Evolutionary conservation across 1,284 basidiomycete genomes (phyloP), one percentile per base, ranked within the genome.

Genomic region (Schizopora paradoxa): DNA sequence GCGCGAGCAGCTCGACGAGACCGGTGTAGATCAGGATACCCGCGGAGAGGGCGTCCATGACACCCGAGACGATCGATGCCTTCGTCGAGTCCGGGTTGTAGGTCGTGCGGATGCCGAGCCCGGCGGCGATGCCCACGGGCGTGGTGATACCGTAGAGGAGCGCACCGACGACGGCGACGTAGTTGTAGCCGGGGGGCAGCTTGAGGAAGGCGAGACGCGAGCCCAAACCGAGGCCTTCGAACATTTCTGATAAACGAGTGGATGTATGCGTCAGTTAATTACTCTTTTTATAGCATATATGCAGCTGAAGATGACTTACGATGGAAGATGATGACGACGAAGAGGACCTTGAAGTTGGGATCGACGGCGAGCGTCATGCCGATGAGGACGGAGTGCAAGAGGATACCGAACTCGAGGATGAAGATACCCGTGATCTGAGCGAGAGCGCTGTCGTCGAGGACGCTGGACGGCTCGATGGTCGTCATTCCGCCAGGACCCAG

Each of bases 11-110:
- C 81, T 95, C 91, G 23, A 94, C 91, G 22, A 94, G 70, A 42
- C 86, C 92, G 0, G 93, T 95, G 65, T 95, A 97, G 11, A 95
- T 69, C 45, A 98, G 66, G 58, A 98, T 91, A 3, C 94, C 94
- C 0, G 90, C 77, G 47, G 88, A 92, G 36, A 91, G 65, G 7
- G 91, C 76, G 60, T 97, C 92, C 56, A 97, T 73, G 1, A 89
- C 67, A 18, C 94, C 94, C 47, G 81, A 82, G 51, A 91, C 84
- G 52, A 93, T 86, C 41, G 76, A 81, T 3, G 89, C 86, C 0
- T 74, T 84, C 0, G 80, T 66, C 47, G 79, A 82, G 45, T 72
- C 78, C 1, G 90, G 88, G 64, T 94, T 91, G 69, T 94, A 96
- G 6, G 80, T 74, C 45, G 73, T 66, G 46, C 89, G 75, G n/a